Base-by-base conservation (phyloP, 805 yeast genomes). In the Saccharomycopsis javanensis region DNA sequence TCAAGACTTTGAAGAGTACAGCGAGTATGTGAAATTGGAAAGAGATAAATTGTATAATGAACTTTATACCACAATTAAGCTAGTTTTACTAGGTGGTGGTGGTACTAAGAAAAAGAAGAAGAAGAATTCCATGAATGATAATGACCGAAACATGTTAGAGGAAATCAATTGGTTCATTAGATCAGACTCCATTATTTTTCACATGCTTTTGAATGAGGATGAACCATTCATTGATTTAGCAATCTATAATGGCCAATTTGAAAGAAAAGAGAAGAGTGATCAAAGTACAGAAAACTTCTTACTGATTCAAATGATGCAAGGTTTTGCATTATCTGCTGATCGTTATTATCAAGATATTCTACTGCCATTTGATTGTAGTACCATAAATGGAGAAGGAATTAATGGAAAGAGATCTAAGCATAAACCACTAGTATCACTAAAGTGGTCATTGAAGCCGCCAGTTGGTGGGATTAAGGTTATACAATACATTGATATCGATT, bases 381-480 rank as follows among this genome's bases (percentile, higher is more conserved):
- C 57, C 63, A 37, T 30, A 61, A 60, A 60, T 34, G 60, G 50
- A 18, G 57, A 35, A 51, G 52, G 27, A 34, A 56, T 28, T 53
- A 52, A 31, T 37, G 63, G 30, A 57, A 64, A 37, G 58, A 5
- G 57, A 57, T 27, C 27, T 37, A 2, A 54, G 42, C 34, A 61
- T 35, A 25, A 55, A 31, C 60, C 63, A 13, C 68, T 80, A 60
- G 67, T 84, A 6, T 68, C 70, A 5, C 68, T 83, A 1, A 66
- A 71, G 10, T 91, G 98, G 98, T 78, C 81, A n/a, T 80, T 86
- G 83, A 79, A 85, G 55, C 81, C 79, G 56, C 89, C 96, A 0
- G 85, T 92, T 57, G 98, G 97, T 33, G 98, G 98, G 10, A 89
- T 91, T 54, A 79, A 86, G n/a, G 83, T 91, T 25, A 75, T 91